A percentile compares a stretch with the other conserved stretches of the same genome.
These are phyloP conservation scores for Penicillium sp. DNA, from an alignment of 2,329 filamentous ascomycete species.

Conservation along the genomic window DNA sequence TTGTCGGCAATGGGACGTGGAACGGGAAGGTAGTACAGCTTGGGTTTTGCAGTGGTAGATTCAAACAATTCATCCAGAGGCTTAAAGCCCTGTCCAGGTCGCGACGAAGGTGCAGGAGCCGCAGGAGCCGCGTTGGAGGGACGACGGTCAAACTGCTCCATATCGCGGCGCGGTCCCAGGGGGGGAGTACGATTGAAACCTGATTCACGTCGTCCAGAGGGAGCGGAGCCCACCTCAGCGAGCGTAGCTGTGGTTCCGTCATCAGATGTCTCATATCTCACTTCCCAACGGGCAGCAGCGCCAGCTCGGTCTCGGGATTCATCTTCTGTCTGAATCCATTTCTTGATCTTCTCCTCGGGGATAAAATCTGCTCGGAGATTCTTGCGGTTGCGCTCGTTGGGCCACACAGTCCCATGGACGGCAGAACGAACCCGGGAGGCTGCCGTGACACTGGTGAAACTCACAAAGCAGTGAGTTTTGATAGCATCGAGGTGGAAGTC, in stretches of 20 bases:
- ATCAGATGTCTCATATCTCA: slow-evolving; percentile 62
- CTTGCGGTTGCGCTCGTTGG: slow-evolving; percentile 79
- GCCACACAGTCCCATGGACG: slow-evolving; percentile 79
- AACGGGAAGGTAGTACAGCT: slow-evolving; percentile 66
- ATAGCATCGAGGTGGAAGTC: slow-evolving; percentile 79
- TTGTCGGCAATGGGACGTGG: slow-evolving; percentile 60
- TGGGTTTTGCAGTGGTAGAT: slow-evolving; percentile 60
- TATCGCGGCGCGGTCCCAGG: slow-evolving; percentile 25
- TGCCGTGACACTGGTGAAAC: slow-evolving; percentile 65
- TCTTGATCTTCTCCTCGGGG: slow-evolving; percentile 66
- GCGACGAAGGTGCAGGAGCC: slow-evolving; percentile 18
- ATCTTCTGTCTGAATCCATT: slow-evolving; percentile 72
- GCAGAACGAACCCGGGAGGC: slow-evolving; percentile 73
- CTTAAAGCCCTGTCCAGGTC: slow-evolving; percentile 47
- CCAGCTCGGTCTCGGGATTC: slow-evolving; percentile 44
- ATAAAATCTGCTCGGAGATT: slow-evolving; percentile 86
- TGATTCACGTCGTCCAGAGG: slow-evolving; percentile 27
- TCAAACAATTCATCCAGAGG: slow-evolving; percentile 60
- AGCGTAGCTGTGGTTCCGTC: slow-evolving; percentile 59
- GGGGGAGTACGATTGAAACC: slow-evolving; percentile 31
- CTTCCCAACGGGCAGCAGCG: slow-evolving; percentile 63
- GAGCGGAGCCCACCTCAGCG: slow-evolving; percentile 45
- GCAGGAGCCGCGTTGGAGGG: slow-evolving; percentile 24
- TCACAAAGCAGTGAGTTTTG: slow-evolving; percentile 80
- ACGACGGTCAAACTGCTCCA: slow-evolving; percentile 22